Conservation (phyloP, 2,329 filamentous ascomycete species). For the Talaromyces sp. region DNA sequence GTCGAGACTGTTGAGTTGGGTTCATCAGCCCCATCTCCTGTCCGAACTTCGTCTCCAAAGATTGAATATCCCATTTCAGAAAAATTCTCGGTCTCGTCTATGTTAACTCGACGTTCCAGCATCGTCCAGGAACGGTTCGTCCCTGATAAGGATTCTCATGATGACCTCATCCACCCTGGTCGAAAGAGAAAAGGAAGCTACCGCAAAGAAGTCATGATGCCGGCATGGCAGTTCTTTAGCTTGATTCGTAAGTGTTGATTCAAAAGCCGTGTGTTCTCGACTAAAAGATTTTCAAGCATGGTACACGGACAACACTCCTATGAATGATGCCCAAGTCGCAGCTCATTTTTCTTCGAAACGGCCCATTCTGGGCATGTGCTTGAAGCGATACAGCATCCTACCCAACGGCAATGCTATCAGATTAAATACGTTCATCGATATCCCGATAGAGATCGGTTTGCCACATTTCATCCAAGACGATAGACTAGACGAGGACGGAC, state of each 20-base stretch:
- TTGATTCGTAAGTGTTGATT: conserved; percentile 68
- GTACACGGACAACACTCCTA: conserved; percentile 69
- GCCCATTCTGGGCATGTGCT: conserved; percentile 85
- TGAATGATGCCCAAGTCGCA: conserved; percentile 75
- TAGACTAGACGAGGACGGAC: conserved; percentile 62
- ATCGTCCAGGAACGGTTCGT: conserved; percentile 46
- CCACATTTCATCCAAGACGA: conserved; percentile 89
- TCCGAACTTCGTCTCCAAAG: conserved; percentile 24
- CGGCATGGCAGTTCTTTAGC: conserved; percentile 96
- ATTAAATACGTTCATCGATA: conserved; percentile 82
- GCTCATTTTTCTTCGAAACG: conserved; percentile 77
- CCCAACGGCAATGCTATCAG: conserved; percentile 65
- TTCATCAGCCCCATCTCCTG: conserved; percentile 34
- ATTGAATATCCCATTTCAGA: conserved; percentile 28
- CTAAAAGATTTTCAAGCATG: conserved; percentile 59
- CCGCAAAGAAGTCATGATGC: conserved; percentile 84
- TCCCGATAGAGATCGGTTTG: conserved; percentile 76
- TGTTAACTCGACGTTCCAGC: conserved; percentile 34
- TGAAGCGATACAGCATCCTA: conserved; percentile 83
- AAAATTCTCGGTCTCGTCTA: conserved; percentile 25
- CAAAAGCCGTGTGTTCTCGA: background rate
- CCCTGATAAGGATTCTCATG: conserved; percentile 43
- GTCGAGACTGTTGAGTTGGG: conserved; percentile 45
- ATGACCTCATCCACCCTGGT: conserved; percentile 24
- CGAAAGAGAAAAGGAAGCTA: conserved; percentile 41